A percentile compares a stretch with the other conserved stretches of the same genome.
Conservation (phyloP, 2,329 filamentous ascomycete species). For the Mycosphaerelloides madeirae region DNA sequence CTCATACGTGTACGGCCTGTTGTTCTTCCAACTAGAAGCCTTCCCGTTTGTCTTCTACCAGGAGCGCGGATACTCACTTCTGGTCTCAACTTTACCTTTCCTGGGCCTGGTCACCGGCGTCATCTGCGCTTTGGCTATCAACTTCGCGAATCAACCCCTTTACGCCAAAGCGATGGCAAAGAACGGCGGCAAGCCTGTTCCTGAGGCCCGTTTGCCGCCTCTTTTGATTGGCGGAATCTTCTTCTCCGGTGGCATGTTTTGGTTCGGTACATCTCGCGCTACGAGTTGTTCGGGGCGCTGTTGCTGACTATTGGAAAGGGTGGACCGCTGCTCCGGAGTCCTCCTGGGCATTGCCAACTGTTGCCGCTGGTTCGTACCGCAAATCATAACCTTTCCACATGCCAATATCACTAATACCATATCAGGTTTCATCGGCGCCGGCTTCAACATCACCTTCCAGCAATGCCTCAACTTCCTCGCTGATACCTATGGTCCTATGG, state of each 20-base stretch:
- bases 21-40: conserved; percentile 44
- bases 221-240: conserved; percentile 41
- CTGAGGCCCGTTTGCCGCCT: conserved; percentile 36
- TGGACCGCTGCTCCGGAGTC: conserved; percentile 37
- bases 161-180: conserved; percentile 35
- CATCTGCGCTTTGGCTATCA: conserved; percentile 34
- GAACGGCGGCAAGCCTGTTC: conserved; percentile 30
- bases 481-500: conserved; percentile 31
- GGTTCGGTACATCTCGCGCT: too few species aligned
- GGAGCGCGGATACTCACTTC: conserved; percentile 37
- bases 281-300: too few species aligned
- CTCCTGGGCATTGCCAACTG: conserved; percentile 39
- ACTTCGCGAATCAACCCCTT: conserved; percentile 44
- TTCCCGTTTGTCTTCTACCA: conserved; percentile 45
- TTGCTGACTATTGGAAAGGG: too few species aligned
- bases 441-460: conserved; percentile 44
- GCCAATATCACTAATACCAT: neutral
- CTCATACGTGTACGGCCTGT: conserved; percentile 36
- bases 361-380: conserved; percentile 12
- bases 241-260: conserved; percentile 41
- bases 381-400: neutral
- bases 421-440: conserved; percentile 38
- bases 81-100: conserved; percentile 43
- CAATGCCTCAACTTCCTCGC: conserved; percentile 45
- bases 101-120: conserved; percentile 45